Percentiles rank a stretch among this genome's conserved stretches.
Evolutionary conservation across 176 grass and related monocot species (phyloP).

Genomic region (Paspalum notatum): DNA sequence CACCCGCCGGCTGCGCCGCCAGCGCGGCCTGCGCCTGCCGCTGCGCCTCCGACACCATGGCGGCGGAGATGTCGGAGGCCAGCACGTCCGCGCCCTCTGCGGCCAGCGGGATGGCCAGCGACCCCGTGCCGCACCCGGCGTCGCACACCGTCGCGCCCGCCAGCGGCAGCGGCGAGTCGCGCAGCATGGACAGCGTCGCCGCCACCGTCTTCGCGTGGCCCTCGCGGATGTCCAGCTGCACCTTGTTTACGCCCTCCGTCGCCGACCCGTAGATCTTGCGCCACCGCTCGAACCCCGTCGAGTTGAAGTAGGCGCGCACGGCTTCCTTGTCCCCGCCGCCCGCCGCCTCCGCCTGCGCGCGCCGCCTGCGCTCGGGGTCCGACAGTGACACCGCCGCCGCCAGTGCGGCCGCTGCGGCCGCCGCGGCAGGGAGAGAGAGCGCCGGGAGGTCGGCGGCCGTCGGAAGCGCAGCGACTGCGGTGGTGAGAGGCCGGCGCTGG

Average conservation of each 20-base stretch:
- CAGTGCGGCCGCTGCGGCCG: constrained; percentile 48
- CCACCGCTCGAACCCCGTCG: constrained; percentile 90
- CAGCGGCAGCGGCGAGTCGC: constrained; percentile 49
- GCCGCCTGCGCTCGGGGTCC: constrained; percentile 71
- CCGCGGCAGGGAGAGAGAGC: constrained; percentile 56
- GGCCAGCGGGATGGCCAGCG: constrained; percentile 78
- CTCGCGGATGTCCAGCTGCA: constrained; percentile 93
- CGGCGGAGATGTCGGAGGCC: constrained; percentile 77
- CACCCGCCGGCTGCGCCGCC: background rate
- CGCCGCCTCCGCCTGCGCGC: constrained; percentile 68
- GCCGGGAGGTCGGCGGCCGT: constrained; percentile 41
- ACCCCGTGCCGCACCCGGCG: constrained; percentile 87
- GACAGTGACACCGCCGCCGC: constrained; percentile 58
- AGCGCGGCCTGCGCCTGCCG: constrained; percentile 49
- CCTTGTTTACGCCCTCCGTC: constrained; percentile 82
- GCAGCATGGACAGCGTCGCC: constrained; percentile 69
- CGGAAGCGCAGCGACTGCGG: constrained; percentile 48
- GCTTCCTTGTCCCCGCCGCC: constrained; percentile 91
- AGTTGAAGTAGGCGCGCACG: constrained; percentile 93
- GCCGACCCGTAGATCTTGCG: constrained; percentile 80
- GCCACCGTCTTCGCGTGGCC: constrained; percentile 85
- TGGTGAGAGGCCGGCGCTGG: constrained; percentile 5
- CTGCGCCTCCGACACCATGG: constrained; percentile 86
- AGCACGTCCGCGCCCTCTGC: constrained; percentile 59
- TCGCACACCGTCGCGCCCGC: constrained; percentile 74